Evolutionary conservation across 495 filamentous ascomycete species (phyloP).

Genomic region (Aspergillus avenaceus): DNA sequence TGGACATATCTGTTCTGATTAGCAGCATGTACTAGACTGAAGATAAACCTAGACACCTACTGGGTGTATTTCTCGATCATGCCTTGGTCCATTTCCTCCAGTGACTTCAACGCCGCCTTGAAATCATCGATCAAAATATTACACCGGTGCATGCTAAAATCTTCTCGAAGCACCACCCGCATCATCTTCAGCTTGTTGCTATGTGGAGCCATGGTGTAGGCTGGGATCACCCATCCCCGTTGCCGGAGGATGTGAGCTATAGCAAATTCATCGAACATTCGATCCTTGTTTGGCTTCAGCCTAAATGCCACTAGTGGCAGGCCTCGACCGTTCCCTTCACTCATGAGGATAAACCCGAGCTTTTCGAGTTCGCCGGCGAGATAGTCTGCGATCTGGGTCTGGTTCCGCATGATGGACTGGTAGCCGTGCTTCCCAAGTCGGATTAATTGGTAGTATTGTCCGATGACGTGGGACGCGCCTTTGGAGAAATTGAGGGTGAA

Average conservation of each 20-base stretch:
- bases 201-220: constrained; percentile 92
- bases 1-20: constrained; percentile 37
- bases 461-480: constrained; percentile 86
- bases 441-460: constrained; percentile 95
- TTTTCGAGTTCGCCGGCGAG: constrained; percentile 62
- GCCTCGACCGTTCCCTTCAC: constrained; percentile 65
- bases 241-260: constrained; percentile 77
- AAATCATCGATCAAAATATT: constrained; percentile 70
- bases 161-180: constrained; percentile 83
- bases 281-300: constrained; percentile 52
- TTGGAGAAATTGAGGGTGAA: constrained; percentile 98
- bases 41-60: constrained; percentile 26
- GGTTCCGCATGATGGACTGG: constrained; percentile 79
- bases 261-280: constrained; percentile 77
- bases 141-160: constrained; percentile 74
- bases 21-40: background rate
- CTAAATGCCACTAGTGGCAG: constrained; percentile 86
- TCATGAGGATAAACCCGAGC: constrained; percentile 82
- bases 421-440: constrained; percentile 87
- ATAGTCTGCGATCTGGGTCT: constrained; percentile 80
- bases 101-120: constrained; percentile 60
- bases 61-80: constrained; percentile 60
- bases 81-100: constrained; percentile 69
- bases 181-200: constrained; percentile 76
- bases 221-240: constrained; percentile 85